Base-by-base conservation (phyloP, 2,329 filamentous ascomycete species). In the Xylariaceae sp. region DNA sequence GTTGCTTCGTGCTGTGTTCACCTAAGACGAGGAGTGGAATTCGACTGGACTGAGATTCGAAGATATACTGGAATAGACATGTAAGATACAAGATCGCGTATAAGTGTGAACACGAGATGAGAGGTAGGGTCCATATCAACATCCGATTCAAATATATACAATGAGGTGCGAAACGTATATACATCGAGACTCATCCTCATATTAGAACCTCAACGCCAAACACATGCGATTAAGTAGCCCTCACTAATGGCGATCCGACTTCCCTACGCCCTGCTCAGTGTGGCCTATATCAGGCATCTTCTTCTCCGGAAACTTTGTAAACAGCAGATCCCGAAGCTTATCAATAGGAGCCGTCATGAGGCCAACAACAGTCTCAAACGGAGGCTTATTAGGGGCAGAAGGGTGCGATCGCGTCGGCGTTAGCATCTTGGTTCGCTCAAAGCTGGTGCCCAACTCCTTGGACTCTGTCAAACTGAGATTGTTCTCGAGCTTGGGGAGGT, bases 311-410 rank as follows among this genome's bases (percentile, higher is more conserved):
- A 81, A 83, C 64, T 76, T 79, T 9, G 77, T 70, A 64, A 84
- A 81, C 6, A 61, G 51, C 3, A 82, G 52, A 71, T 83, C 79
- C 37, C 71, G 69, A 17, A 84, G 63, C 58, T 76, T 77, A 67
- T 83, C 82, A n/a, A 83, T 70, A 0, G 81, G 81, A 9, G 80
- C 80, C 1, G 76, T 71, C 68, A 84, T 66, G 41, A 83, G 65
- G 0, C 76, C 78, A 23, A 73, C 73, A 0, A 74, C 76, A 0
- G 78, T 82, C 71, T 82, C 80, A 60, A 80, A 82, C 0, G 76
- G 77, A 0, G 78, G 78, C 55, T 76, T 76, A 60, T 79, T 74
- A 2, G 78, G 78, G 1, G 74, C 71, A 52, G 66, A 68, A n/a
- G 77, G 77, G 64, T 80, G 78, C 30, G 73, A 73, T 30, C 77